Percentiles rank a stretch among this genome's conserved stretches.
phyloP scores from a whole-genome alignment of 2,329 filamentous ascomycete species.

The Paraconiothyrium sp. region DNA sequence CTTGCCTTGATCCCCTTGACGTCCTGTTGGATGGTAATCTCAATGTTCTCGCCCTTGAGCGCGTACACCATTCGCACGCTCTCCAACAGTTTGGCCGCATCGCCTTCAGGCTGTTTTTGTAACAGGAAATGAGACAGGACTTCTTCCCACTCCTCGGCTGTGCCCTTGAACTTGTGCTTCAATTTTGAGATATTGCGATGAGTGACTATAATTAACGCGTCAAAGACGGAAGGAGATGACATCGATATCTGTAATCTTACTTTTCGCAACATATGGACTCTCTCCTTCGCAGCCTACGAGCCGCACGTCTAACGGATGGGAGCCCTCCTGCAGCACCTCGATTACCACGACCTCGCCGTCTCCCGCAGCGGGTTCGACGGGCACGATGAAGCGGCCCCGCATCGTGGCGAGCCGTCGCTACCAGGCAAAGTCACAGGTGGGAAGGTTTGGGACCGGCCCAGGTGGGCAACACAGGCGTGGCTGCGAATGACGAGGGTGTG shows the following conservation, averaged over 20 bases:
- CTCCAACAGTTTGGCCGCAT: slow-evolving; percentile 58
- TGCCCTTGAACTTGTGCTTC: slow-evolving; percentile 47
- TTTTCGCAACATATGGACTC: slow-evolving; percentile 65
- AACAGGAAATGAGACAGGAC: slow-evolving; percentile 68
- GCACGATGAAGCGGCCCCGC: slow-evolving; percentile 58
- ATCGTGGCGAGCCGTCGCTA: slow-evolving; percentile 22
- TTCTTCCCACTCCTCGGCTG: slow-evolving; percentile 70
- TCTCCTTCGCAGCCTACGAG: slow-evolving; percentile 74
- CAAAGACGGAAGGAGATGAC: slow-evolving; percentile 30
- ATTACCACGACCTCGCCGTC: slow-evolving; percentile 67
- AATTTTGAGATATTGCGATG: slow-evolving; percentile 43
- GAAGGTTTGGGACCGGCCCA: slow-evolving; percentile 23
- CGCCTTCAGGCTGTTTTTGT: slow-evolving; percentile 49
- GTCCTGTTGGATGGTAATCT: slow-evolving; percentile 71
- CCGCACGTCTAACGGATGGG: slow-evolving; percentile 69
- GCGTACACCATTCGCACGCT: slow-evolving; percentile 69
- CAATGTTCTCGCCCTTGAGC: slow-evolving; percentile 63
- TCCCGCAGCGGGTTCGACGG: slow-evolving; percentile 65
- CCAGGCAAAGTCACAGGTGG: slow-evolving; percentile 13
- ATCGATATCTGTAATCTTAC: slow-evolving; percentile 57
- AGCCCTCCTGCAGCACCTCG: slow-evolving; percentile 63
- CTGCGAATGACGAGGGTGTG: slow-evolving; percentile 21
- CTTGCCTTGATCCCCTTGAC: slow-evolving; percentile 72
- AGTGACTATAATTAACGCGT: slow-evolving; percentile 41
- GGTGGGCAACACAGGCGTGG: slow-evolving; percentile 21